Conservation (phyloP, 2,329 filamentous ascomycete species). For the Blumeria hordei region DNA sequence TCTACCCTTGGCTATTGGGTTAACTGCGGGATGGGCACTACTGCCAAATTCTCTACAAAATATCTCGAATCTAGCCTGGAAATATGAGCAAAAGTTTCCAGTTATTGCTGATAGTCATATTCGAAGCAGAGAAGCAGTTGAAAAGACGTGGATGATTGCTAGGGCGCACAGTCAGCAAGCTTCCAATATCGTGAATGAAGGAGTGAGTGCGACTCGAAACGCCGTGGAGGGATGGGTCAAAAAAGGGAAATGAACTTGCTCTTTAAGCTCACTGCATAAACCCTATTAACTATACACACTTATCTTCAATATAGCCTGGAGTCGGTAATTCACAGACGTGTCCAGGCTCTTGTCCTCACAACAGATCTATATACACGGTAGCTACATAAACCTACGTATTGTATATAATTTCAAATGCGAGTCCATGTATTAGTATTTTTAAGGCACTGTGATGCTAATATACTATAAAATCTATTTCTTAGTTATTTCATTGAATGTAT, state of each 20-base stretch:
- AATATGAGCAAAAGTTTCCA: slow-evolving; percentile 76
- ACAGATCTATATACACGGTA: too few relatives aligned
- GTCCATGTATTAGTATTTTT: too few relatives aligned
- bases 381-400: too few relatives aligned
- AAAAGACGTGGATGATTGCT: slow-evolving; percentile 47
- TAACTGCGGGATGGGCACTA: slow-evolving; percentile 62
- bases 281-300: too few relatives aligned
- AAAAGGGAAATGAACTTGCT: slow-evolving; percentile 33
- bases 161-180: slow-evolving; percentile 50
- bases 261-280: neutral
- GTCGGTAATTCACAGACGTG: too few relatives aligned
- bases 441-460: too few relatives aligned
- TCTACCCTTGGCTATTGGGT: slow-evolving; percentile 54
- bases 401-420: too few relatives aligned
- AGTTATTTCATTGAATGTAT: too few relatives aligned
- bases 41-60: slow-evolving; percentile 81
- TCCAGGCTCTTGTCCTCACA: too few relatives aligned
- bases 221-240: slow-evolving; percentile 71
- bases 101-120: slow-evolving; percentile 63
- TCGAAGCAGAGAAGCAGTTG: slow-evolving; percentile 40
- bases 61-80: slow-evolving; percentile 66
- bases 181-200: slow-evolving; percentile 52
- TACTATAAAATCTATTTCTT: too few relatives aligned
- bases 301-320: too few relatives aligned
- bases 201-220: slow-evolving; percentile 52